Base-by-base conservation (phyloP, 495 filamentous ascomycete species). In the Penicillium bovifimosum region DNA sequence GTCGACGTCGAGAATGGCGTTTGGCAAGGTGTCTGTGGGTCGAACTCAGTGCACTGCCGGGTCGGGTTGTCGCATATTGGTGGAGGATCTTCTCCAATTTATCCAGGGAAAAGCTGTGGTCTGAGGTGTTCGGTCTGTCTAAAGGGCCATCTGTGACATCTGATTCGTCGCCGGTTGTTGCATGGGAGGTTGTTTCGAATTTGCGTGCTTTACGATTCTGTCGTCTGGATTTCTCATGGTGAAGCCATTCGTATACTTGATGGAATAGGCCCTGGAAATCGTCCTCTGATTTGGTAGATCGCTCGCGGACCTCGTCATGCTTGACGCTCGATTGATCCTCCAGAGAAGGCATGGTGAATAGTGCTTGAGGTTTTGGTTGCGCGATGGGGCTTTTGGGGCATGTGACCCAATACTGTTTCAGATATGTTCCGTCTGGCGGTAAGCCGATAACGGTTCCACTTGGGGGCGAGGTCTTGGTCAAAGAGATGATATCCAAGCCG, bases 181-280 rank as follows among this genome's bases (percentile, higher is more conserved):
- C 52, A 29, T 41, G 43, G 41, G 53, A 57, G 34, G 38, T 52
- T 50, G 69, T 73, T 9, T 72, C 64, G 58, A 53, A 50, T 36
- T 59, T 56, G 1, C 63, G 63, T 26, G 58, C 60, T 52, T 77
- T 80, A 46, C 75, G 75, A 16, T 69, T 66, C 45, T 76, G 76
- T 58, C 76, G 81, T 65, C 85, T 88, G 26, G 72, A 63, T 66
- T 86, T 87, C 65, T 95, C 89, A 36, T 80, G 77, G 47, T 88
- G 78, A 35, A 96, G 74, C 91, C 91, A 96, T 51, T 85, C 82
- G 17, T 77, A 73, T 18, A 96, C 82, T 62, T 92, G 87, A 36
- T 80, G 74, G 34, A 92, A 63, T 6, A 96, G 69, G 47, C 50
- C 61, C 46, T 71, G 71, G 10, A 60, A 45, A 41, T 74, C 71